phyloP scores from a whole-genome alignment of 306 rosid species.

The Rubus parviflorus region DNA sequence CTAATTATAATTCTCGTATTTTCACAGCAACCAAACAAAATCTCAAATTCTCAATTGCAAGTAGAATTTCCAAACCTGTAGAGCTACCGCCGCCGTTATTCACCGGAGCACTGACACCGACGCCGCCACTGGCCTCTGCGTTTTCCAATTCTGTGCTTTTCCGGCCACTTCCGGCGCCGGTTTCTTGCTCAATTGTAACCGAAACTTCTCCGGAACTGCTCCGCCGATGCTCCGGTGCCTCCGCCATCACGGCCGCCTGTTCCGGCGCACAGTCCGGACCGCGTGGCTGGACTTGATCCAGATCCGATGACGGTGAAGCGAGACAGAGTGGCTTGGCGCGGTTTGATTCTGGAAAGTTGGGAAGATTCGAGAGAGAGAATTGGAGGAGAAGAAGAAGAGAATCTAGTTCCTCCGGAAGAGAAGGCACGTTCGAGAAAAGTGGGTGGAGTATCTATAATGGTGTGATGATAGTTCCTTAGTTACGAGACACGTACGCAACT shows the following conservation, averaged over 20 bases:
- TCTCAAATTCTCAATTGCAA: slow-evolving; percentile 13
- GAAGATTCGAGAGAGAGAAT: slow-evolving; percentile 5
- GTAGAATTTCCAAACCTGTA: slow-evolving; percentile 39
- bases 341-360: background rate
- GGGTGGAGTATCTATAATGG: background rate
- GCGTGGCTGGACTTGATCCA: slow-evolving; percentile 34
- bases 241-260: slow-evolving; percentile 51
- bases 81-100: slow-evolving; percentile 37
- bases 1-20: background rate
- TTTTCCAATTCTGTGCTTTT: slow-evolving; percentile 35
- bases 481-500: slow-evolving; percentile 20
- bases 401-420: slow-evolving; percentile 1
- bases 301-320: slow-evolving; percentile 27
- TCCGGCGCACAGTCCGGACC: slow-evolving; percentile 18
- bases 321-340: background rate
- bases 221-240: slow-evolving; percentile 41
- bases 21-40: background rate
- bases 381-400: background rate
- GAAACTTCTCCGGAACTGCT: slow-evolving; percentile 36
- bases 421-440: slow-evolving; percentile 24
- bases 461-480: background rate
- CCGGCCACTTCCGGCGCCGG: slow-evolving; percentile 27
- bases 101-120: slow-evolving; percentile 21
- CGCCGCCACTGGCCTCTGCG: slow-evolving; percentile 20
- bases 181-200: slow-evolving; percentile 28